Percentiles rank a stretch among this genome's conserved stretches.
These are phyloP conservation scores for Alternaria atra DNA, from an alignment of 2,329 filamentous ascomycete genomes.

Conservation along the genomic window DNA sequence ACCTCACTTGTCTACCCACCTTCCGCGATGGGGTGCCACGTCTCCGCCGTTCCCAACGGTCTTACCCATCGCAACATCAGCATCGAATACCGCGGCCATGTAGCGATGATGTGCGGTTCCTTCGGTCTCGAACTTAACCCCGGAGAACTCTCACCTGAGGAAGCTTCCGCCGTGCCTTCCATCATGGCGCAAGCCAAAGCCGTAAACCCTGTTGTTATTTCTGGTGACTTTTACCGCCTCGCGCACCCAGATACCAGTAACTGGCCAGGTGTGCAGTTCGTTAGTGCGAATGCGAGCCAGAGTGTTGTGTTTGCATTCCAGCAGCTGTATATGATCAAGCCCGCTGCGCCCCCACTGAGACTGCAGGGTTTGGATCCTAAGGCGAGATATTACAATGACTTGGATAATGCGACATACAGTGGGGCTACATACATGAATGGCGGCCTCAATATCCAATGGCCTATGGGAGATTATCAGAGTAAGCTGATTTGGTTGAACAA, in stretches of 20 bases:
- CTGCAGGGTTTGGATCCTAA: slow-evolving; percentile 65
- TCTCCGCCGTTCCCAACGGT: slow-evolving; percentile 68
- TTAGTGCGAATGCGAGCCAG: slow-evolving; percentile 60
- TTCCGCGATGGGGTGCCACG: slow-evolving; percentile 71
- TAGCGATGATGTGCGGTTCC: slow-evolving; percentile 74
- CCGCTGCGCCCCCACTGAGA: slow-evolving; percentile 62
- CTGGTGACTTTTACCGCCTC: slow-evolving; percentile 68
- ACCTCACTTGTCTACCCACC: slow-evolving; percentile 70
- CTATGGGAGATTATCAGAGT: slow-evolving; percentile 64
- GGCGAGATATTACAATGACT: slow-evolving; percentile 62
- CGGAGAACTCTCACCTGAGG: slow-evolving; percentile 59
- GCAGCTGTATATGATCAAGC: slow-evolving; percentile 62
- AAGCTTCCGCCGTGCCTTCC: slow-evolving; percentile 62
- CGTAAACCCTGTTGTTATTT: slow-evolving; percentile 68
- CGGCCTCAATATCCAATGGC: slow-evolving; percentile 64
- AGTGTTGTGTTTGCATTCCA: slow-evolving; percentile 70
- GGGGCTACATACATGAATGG: slow-evolving; percentile 70
- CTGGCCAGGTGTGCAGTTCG: slow-evolving; percentile 69
- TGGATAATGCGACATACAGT: slow-evolving; percentile 62
- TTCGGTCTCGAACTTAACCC: slow-evolving; percentile 73
- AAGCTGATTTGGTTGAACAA: slow-evolving; percentile 65
- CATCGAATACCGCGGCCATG: slow-evolving; percentile 69
- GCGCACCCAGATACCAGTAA: slow-evolving; percentile 66
- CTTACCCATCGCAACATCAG: slow-evolving; percentile 65
- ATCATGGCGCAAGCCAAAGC: slow-evolving; percentile 64